Base-by-base conservation (phyloP, 202 grass and related monocot species). In the Setaria italica region DNA sequence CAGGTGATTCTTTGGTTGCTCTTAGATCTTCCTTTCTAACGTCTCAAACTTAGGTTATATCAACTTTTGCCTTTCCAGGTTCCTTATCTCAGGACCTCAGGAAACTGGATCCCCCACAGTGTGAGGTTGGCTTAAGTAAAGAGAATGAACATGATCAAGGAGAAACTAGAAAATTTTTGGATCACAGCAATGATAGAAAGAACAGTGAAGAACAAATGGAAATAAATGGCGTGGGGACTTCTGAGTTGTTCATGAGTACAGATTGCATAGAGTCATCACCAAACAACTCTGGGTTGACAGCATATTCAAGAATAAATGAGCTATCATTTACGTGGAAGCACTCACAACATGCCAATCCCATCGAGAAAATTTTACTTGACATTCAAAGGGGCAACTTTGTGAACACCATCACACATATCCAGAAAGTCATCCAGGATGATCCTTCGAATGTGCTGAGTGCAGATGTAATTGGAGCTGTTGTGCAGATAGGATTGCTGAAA, bases 291-390 rank as follows among this genome's bases (percentile, higher is more conserved):
- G 17, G 70, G 20, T 68, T 66, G 71, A 11, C 70, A 79, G 39
- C 74, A 66, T 41, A 51, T 77, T 85, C 56, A 74, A 81, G 32
- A 85, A 65, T 51, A 77, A 63, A 63, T 35, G 64, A 77, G 25
- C 30, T 81, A 81, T 72, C 42, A 77, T 85, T 88, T 54, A 71
- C 71, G 66, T 85, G 89, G 89, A 88, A 78, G 39, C 20, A 58
- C 63, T 54, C 62, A 48, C 76, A 77, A 70, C 70, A 80, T 47
- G 55, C 4, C 70, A 88, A 54, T 25, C 16, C 76, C 39, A 25
- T 72, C 59, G 85, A 91, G 39, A 80, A 81, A 70, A 80, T 78
- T 64, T 81, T 91, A 85, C 81, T 81, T 77, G 81, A 80, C 63
- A 88, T 88, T 84, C 77, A 91, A 33, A 68, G 47, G 34, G 81